Evolutionary conservation across 352 stramenopile species (phyloP), one percentile per base, ranked within the genome.

Genomic region (Lagenidium sp.): DNA sequence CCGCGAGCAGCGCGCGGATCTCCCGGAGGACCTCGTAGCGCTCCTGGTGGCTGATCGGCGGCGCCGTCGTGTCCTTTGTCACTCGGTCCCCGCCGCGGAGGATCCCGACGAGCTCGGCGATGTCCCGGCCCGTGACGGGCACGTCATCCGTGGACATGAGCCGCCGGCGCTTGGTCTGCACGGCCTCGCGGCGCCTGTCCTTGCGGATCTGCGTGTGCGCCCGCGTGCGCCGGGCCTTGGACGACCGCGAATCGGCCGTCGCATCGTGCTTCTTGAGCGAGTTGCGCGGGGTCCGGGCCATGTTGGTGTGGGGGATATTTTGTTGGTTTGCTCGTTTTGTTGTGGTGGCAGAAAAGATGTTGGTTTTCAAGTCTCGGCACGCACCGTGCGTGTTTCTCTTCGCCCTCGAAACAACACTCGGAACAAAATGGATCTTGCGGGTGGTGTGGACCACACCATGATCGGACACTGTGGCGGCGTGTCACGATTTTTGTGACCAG

Each of bases 181-280:
- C 61, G 30, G 61, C 60, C 15, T 70, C 54, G 52, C 63, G 68
- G 0, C 71, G 71, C 48, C 85, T 87, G 55, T 85, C 71, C 55
- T 87, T 87, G 44, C 75, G 71, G 43, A 87, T 68, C 45, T 87
- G 68, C 41, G 60, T 72, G 30, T 59, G 76, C n/a, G 66, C 63
- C 52, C 75, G 75, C 39, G 78, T 51, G 36, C 71, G 65, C 15
- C 69, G 71, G 43, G 69, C 69, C 50, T 87, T 87, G 41, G 68
- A 61, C 39, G 71, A 62, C 36, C 71, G 71, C 5, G 71, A 83
- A 43, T 81, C 70, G 29, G 63, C 65, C 15, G 67, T 44, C 2
- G 60, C 59, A 52, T 87, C 68, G 63, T 87, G 75, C 59, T 87
- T 85, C 65, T 85, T 84, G 44, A 87, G 75, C 53, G 75, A 87